Base-by-base conservation (phyloP, 345 rosid genomes). In the Angophora floribunda region DNA sequence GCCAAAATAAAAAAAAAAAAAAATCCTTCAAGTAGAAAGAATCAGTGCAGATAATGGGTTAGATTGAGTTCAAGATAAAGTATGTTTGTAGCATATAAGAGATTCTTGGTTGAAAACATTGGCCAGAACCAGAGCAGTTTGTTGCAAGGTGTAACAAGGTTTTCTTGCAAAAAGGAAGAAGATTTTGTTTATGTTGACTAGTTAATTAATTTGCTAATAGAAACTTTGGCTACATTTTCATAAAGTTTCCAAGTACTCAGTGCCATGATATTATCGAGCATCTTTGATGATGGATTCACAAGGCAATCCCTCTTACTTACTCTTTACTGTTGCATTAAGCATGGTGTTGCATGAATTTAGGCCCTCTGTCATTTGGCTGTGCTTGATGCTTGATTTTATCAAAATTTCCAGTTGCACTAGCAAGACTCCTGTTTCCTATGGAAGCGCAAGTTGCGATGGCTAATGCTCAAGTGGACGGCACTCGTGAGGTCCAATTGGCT, bases 401-500 rank as follows among this genome's bases (percentile, higher is more conserved):
- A 79, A 82, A 55, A 55, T 85, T 86, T 41, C 14, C 93, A 97
- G 99, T 97, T 92, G 99, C 95, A 84, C 89, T 97, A 41, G 99
- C 99, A 52, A 94, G 92, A 63, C 92, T 95, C 88, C 93, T 97
- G 55, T 97, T 95, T 89, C 99, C 99, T 24, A 90, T 87, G 92
- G 99, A 97, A 92, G 97, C 99, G 9, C 90, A 93, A 93, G 93
- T 96, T 59, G 95, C 65, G 7, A 94, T 91, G 93, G 99, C 95
- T 55, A 93, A 95, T 21, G 93, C 94, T 75, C 92, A 93, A 50
- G 86, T 96, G 70, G 96, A 94, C 51, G 94, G 89, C 32, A 94
- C 98, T 89, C 88, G 90, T 9, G 99, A 97, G 91, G 96, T 95
- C 89, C 90, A 90, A 51, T 91, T 94, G 86, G 84, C 80, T 57